phyloP scores from a whole-genome alignment of 805 yeast genomes.

The Lachancea sp. region DNA sequence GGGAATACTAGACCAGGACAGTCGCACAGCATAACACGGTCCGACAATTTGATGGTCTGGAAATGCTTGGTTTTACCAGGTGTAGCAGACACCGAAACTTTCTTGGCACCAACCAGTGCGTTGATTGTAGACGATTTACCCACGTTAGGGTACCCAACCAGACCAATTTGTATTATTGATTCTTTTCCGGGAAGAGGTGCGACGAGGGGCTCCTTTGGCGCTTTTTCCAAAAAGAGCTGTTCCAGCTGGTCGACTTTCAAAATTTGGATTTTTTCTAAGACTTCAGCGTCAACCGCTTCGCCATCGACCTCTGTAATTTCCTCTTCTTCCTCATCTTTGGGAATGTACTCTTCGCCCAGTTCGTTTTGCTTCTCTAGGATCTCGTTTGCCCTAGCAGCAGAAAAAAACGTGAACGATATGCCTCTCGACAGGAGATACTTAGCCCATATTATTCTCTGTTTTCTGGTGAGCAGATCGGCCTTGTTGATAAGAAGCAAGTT shows the following conservation, averaged over 20 bases:
- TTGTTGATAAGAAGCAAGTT: slow-evolving; percentile 85
- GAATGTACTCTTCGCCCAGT: slow-evolving; percentile 23
- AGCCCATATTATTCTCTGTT: slow-evolving; percentile 85
- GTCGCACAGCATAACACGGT: slow-evolving; percentile 83
- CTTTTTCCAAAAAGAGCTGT: slow-evolving; percentile 61
- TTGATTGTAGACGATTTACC: slow-evolving; percentile 98
- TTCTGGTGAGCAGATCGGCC: slow-evolving; percentile 75
- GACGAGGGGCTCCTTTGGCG: slow-evolving; percentile 57
- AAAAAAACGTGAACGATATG: slow-evolving; percentile 86
- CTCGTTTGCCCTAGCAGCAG: slow-evolving; percentile 81
- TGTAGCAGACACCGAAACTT: slow-evolving; percentile 96
- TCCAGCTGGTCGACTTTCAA: slow-evolving; percentile 82
- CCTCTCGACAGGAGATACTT: slow-evolving; percentile 59
- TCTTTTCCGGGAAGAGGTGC: slow-evolving; percentile 53
- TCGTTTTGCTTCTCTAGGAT: slow-evolving; percentile 56
- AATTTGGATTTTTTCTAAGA: slow-evolving; percentile 54
- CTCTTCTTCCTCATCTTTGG: slow-evolving; percentile 28
- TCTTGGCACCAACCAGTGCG: slow-evolving; percentile 92
- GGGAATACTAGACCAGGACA: slow-evolving; percentile 99
- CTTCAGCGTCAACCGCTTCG: slow-evolving; percentile 30
- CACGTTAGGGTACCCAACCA: slow-evolving; percentile 96
- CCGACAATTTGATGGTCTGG: slow-evolving; percentile 86
- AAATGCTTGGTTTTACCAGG: slow-evolving; percentile 99
- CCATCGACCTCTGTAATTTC: slow-evolving; percentile 25
- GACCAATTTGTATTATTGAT: slow-evolving; percentile 75